Evolutionary conservation across 768 basidiomycete genomes (phyloP).

Genomic region (Pleurotus salmoneostramineus): DNA sequence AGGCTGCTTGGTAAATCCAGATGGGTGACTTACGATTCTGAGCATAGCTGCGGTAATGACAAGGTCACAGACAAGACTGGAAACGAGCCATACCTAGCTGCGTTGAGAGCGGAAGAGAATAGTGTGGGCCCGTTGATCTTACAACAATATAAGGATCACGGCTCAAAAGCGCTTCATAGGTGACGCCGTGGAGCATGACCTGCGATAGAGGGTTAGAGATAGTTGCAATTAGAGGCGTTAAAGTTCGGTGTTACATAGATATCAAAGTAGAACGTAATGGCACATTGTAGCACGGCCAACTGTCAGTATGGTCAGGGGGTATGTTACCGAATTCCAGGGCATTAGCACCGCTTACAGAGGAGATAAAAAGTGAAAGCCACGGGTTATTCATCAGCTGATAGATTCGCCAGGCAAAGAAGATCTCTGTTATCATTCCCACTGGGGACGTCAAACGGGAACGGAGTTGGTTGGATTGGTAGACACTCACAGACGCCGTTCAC

Average conservation of each 20-base stretch:
- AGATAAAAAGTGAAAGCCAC: conserved; percentile 7
- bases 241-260: background rate
- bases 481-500: background rate
- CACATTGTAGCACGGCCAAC: background rate
- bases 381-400: conserved; percentile 4
- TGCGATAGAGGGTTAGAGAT: background rate
- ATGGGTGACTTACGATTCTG: conserved; percentile 9
- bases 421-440: conserved; percentile 7
- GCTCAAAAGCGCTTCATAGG: background rate
- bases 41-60: conserved; percentile 12
- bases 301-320: background rate
- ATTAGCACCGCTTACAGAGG: background rate
- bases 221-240: background rate
- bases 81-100: conserved; percentile 11
- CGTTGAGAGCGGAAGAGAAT: background rate
- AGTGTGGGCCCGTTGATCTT: background rate
- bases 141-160: background rate
- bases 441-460: too few relatives aligned
- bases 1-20: background rate
- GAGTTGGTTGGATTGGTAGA: conserved; percentile 5
- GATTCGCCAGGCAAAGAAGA: conserved; percentile 13
- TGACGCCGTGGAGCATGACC: background rate
- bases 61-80: conserved; percentile 9
- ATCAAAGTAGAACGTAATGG: background rate
- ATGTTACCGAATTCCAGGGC: background rate